Evolutionary conservation across 1,284 basidiomycete genomes (phyloP).

Genomic region (Butyriboletus appendiculatus): DNA sequence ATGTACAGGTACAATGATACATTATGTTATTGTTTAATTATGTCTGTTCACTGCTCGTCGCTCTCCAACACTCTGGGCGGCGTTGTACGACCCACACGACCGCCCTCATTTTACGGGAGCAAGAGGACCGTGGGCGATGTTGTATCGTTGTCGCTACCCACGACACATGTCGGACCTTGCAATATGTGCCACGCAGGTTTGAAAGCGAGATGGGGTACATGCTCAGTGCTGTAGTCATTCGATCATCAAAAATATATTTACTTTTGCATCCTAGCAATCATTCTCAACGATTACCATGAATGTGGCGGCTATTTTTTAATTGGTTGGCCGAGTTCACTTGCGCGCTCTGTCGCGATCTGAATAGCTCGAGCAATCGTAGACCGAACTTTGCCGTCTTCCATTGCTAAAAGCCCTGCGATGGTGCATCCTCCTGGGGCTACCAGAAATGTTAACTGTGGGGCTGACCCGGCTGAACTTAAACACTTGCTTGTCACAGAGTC

Average conservation of each 20-base stretch:
- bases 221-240: background rate
- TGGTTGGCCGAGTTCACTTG: slow-evolving; percentile 75
- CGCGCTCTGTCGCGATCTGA: slow-evolving; percentile 89
- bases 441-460: background rate
- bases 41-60: slow-evolving; percentile 25
- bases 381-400: slow-evolving; percentile 94
- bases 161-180: slow-evolving; percentile 32
- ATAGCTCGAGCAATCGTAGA: slow-evolving; percentile 96
- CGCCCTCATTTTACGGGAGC: slow-evolving; percentile 91
- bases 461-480: background rate
- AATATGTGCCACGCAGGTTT: slow-evolving; percentile 15
- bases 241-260: background rate
- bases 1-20: slow-evolving; percentile 4
- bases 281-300: background rate
- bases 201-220: slow-evolving; percentile 39
- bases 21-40: background rate
- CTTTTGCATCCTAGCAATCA: background rate
- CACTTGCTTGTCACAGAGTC: slow-evolving; percentile 94
- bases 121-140: slow-evolving; percentile 39
- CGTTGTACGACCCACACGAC: slow-evolving; percentile 63
- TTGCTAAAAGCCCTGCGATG: slow-evolving; percentile 91
- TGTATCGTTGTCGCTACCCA: slow-evolving; percentile 29
- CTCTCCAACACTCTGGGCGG: slow-evolving; percentile 90
- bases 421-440: slow-evolving; percentile 97
- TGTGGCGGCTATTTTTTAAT: slow-evolving; percentile 38